Evolutionary conservation across 768 basidiomycete genomes (phyloP), one percentile per base, ranked within the genome.

Genomic region (Mycena galericulata): DNA sequence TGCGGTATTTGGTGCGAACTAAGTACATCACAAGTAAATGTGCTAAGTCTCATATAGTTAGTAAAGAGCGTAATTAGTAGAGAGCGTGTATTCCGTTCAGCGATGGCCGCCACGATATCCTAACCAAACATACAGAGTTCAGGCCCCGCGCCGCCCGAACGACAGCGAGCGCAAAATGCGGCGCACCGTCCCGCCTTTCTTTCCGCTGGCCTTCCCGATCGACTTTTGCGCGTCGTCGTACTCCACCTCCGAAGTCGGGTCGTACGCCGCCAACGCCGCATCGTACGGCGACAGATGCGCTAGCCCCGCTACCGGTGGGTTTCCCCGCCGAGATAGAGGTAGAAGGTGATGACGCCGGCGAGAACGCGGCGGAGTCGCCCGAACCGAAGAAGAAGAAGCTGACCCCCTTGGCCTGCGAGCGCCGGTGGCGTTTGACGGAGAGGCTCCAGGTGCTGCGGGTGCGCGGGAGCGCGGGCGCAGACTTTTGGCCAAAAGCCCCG

Each of bases 341-440:
- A 9, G 56, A 41, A 15, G 47, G 36, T 27, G 55, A 68, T 6
- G 53, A 43, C 26, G 49, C 26, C 1, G 68, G 53, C 7, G 55
- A 57, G 53, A 15, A 47, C 12, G 22, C 47, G 10, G 27, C 40
- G 50, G 55, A 68, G 29, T 60, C 56, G 30, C 58, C 70, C 20
- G 70, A 71, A 17, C 66, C 62, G 40, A 68, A 61, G 36, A 43
- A 71, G 26, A 68, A 36, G 54, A 68, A 62, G 36, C 62, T 68
- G 40, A 26, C 29, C 24, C 69, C 64, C 17, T 50, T 66, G 3
- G 30, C 46, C 29, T 62, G 30, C 36, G 67, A 38, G 55, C 41
- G 43, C n/a, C 43, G 40, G 65, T 41, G 65, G 29, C 45, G 60
- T n/a, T 46, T 27, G n/a, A 64, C 22, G 18, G 58, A 50, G 29